A percentile compares a stretch with the other conserved stretches of the same genome.
Evolutionary conservation across 371 early-diverging fungal genomes (phyloP).

Genomic region (Chytridium lagenaria): DNA sequence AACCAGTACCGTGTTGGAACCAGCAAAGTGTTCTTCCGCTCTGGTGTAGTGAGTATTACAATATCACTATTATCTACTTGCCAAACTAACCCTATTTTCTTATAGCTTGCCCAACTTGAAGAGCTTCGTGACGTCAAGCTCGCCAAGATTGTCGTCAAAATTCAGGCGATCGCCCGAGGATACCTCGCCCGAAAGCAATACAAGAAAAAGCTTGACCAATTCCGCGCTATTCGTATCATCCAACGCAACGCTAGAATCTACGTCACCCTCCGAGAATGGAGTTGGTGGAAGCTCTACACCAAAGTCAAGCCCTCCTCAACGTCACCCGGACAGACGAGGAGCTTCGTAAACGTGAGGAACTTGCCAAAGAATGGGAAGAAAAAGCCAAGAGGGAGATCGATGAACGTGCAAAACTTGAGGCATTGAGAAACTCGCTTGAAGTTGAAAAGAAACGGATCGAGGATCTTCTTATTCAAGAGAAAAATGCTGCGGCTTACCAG

Average conservation of each 20-base stretch:
- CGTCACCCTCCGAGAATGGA: slow-evolving; percentile 88
- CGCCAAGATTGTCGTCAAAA: slow-evolving; percentile 75
- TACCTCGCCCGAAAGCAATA: slow-evolving; percentile 78
- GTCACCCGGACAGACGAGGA: slow-evolving; percentile 83
- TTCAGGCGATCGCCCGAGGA: slow-evolving; percentile 91
- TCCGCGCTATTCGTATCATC: slow-evolving; percentile 86
- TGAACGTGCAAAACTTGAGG: slow-evolving; percentile 59
- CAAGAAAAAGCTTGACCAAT: slow-evolving; percentile 75
- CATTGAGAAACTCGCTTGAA: slow-evolving; percentile 61
- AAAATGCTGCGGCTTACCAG: slow-evolving; percentile 75
- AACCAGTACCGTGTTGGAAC: slow-evolving; percentile 90
- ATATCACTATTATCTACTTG: neutral
- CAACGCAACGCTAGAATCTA: slow-evolving; percentile 91
- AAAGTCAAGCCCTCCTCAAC: slow-evolving; percentile 96
- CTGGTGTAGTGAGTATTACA: slow-evolving; percentile 83
- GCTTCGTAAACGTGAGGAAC: slow-evolving; percentile 68
- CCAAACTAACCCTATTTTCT: neutral
- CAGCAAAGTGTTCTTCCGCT: slow-evolving; percentile 98
- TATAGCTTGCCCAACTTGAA: slow-evolving; percentile 92
- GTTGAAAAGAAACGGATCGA: slow-evolving; percentile 71
- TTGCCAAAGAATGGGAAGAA: slow-evolving; percentile 66
- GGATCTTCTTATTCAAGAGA: slow-evolving; percentile 70
- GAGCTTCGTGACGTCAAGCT: slow-evolving; percentile 89
- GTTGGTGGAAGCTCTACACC: slow-evolving; percentile 96
- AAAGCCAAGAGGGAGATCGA: slow-evolving; percentile 60